Conservation (phyloP, 192 early-diverging fungal species). For the Coemansia aciculifera region DNA sequence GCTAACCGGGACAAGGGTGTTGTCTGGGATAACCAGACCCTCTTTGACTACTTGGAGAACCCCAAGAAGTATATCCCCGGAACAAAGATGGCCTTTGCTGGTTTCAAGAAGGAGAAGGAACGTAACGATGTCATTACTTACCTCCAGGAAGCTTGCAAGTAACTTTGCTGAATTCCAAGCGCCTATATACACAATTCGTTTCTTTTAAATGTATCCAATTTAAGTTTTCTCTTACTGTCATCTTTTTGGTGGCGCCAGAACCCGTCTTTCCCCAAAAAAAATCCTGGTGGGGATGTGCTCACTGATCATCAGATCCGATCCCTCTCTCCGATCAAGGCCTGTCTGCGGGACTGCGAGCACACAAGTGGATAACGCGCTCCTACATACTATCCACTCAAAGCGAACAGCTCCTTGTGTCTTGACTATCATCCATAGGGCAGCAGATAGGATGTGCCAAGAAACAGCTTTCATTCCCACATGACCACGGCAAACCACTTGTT, state of each 20-base stretch:
- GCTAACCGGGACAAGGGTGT: slow-evolving; percentile 88
- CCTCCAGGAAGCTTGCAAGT: slow-evolving; percentile 70
- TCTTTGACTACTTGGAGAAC: slow-evolving; percentile 97
- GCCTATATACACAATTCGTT: neutral
- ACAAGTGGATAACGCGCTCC: no score
- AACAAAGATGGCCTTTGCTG: slow-evolving; percentile 98
- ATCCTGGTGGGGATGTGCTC: neutral
- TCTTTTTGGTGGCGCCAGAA: neutral
- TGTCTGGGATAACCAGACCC: slow-evolving; percentile 83
- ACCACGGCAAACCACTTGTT: no score
- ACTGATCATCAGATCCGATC: neutral
- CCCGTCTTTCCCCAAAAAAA: neutral
- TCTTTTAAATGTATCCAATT: neutral
- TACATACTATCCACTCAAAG: no score
- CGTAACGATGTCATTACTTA: slow-evolving; percentile 89
- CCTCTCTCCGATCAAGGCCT: no score
- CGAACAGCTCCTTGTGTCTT: no score
- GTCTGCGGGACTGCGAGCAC: no score
- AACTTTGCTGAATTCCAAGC: neutral
- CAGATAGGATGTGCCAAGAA: no score
- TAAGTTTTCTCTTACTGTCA: neutral
- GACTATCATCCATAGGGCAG: no score
- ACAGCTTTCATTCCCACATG: no score
- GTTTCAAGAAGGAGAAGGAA: slow-evolving; percentile 69
- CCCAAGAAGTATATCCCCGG: slow-evolving; percentile 96